Evolutionary conservation across 805 yeast genomes (phyloP).

Genomic region (Sugiyamaella marilandica): DNA sequence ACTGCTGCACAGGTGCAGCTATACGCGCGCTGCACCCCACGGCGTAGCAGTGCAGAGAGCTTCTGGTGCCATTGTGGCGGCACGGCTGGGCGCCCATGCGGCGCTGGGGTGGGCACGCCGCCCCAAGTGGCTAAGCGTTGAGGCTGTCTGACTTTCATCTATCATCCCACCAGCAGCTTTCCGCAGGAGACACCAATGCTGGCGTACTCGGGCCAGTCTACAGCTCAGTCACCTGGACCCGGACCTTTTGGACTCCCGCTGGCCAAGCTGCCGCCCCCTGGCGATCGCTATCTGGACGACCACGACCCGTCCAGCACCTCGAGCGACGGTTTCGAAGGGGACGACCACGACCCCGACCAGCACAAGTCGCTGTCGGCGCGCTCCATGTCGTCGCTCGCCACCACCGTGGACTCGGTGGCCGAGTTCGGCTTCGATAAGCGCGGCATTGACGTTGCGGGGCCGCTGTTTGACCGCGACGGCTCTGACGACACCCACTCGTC

Average conservation of each 20-base stretch:
- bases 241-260: neutral
- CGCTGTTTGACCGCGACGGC: neutral
- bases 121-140: neutral
- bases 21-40: too few relatives aligned
- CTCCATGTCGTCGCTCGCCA: slow-evolving; percentile 23
- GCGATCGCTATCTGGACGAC: neutral
- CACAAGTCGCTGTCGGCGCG: slow-evolving; percentile 12
- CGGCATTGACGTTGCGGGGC: neutral
- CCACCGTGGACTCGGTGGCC: slow-evolving; percentile 17
- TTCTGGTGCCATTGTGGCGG: too few relatives aligned
- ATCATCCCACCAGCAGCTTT: too few relatives aligned
- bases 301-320: slow-evolving; percentile 1
- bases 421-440: neutral
- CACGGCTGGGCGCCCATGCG: too few relatives aligned
- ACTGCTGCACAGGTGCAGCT: too few relatives aligned
- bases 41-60: too few relatives aligned
- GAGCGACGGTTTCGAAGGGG: neutral
- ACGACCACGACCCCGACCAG: slow-evolving; percentile 1
- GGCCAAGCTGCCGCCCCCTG: neutral
- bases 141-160: neutral
- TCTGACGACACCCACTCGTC: neutral
- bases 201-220: slow-evolving; percentile 2
- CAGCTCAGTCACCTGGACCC: neutral
- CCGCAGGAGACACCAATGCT: neutral
- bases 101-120: neutral